Evolutionary conservation across 768 basidiomycete genomes (phyloP).

Genomic region (Lyophyllum semitale): DNA sequence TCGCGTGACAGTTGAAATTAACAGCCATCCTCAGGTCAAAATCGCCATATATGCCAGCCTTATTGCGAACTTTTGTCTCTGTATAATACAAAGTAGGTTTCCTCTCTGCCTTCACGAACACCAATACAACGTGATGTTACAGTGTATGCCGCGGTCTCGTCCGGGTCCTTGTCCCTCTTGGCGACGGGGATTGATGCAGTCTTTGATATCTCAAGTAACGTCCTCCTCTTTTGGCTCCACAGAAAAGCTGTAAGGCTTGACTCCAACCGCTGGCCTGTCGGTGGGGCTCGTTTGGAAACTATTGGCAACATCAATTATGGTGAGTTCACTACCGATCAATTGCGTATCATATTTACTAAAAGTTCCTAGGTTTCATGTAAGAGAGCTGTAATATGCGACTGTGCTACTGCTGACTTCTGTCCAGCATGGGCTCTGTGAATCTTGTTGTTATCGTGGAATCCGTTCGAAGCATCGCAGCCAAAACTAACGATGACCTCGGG

Average conservation of each 20-base stretch:
- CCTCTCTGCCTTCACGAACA: neutral
- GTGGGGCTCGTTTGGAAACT: constrained; percentile 87
- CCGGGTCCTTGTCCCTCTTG: constrained; percentile 80
- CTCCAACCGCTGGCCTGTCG: constrained; percentile 86
- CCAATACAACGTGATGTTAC: constrained; percentile 7
- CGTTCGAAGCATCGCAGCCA: constrained; percentile 65
- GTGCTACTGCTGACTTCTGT: neutral
- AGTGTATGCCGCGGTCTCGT: constrained; percentile 93
- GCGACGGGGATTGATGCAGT: constrained; percentile 90
- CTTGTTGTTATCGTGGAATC: constrained; percentile 91
- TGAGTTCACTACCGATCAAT: constrained; percentile 20
- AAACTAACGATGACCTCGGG: constrained; percentile 51
- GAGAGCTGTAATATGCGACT: neutral
- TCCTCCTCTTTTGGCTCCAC: constrained; percentile 81
- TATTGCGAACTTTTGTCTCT: constrained; percentile 72
- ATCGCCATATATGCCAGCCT: constrained; percentile 87
- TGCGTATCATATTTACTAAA: neutral
- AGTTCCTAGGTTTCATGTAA: constrained; percentile 49
- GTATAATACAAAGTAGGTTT: constrained; percentile 65
- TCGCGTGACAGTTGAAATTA: neutral
- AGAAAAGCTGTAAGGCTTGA: constrained; percentile 72
- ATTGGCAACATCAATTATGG: constrained; percentile 90
- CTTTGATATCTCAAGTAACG: constrained; percentile 82
- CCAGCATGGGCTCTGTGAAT: constrained; percentile 90
- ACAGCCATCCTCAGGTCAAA: constrained; percentile 58